Percentiles rank a stretch among this genome's conserved stretches.
Conservation (phyloP, 441 rosid species). For the Daphne laureola region DNA sequence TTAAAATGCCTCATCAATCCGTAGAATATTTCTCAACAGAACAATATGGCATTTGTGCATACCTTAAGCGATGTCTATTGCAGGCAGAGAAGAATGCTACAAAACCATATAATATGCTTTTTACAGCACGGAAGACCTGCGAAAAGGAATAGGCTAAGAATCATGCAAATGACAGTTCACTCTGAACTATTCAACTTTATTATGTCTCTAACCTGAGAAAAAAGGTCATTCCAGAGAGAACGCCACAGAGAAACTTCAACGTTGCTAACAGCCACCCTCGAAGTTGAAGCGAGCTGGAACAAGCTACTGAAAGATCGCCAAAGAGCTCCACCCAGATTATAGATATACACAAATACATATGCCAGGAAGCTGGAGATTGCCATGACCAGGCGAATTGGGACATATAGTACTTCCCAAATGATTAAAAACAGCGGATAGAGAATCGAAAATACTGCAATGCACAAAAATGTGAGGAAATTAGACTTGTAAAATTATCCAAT, state of each 20-base stretch:
- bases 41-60: slow-evolving; percentile 5
- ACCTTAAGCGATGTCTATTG: slow-evolving; percentile 98
- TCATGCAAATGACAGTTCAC: not conserved
- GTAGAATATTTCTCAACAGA: not conserved
- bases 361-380: slow-evolving; percentile 41
- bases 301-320: slow-evolving; percentile 46
- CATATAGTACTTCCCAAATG: slow-evolving; percentile 58
- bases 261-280: slow-evolving; percentile 47
- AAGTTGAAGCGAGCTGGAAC: slow-evolving; percentile 51
- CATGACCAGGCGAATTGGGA: slow-evolving; percentile 59
- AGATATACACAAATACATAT: slow-evolving; percentile 31
- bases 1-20: not conserved
- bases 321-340: slow-evolving; percentile 35
- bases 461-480: slow-evolving; percentile 7
- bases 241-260: slow-evolving; percentile 79
- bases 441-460: slow-evolving; percentile 46
- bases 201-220: slow-evolving; percentile 64
- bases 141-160: slow-evolving; percentile 5
- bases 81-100: slow-evolving; percentile 85
- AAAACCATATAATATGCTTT: slow-evolving; percentile 82
- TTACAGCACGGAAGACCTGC: slow-evolving; percentile 89
- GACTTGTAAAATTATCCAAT: not conserved
- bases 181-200: not conserved
- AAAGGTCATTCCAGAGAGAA: slow-evolving; percentile 91
- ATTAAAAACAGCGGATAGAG: slow-evolving; percentile 55